Conservation (phyloP, 228 moss, liverwort and hornwort genomes). For the Sphagnum fallax region DNA sequence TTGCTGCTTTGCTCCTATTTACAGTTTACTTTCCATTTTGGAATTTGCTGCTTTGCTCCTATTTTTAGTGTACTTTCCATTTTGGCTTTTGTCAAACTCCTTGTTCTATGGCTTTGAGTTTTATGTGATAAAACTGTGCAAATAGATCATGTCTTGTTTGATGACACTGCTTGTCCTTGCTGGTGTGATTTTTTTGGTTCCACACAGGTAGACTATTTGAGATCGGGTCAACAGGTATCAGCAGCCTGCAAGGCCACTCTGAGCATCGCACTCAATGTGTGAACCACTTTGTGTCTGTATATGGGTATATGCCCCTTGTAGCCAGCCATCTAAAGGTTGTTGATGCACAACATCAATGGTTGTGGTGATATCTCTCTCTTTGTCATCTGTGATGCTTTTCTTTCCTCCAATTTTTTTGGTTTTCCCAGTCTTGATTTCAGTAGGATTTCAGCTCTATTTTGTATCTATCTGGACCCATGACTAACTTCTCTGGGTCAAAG, state of each 20-base stretch:
- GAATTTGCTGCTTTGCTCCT: conserved; percentile 1
- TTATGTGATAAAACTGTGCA: too few relatives aligned
- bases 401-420: too few relatives aligned
- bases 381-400: neutral
- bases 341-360: conserved; percentile 72
- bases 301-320: conserved; percentile 80
- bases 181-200: neutral
- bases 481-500: too few relatives aligned
- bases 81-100: conserved; percentile 6
- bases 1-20: neutral
- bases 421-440: too few relatives aligned
- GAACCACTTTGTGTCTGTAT: conserved; percentile 73
- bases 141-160: too few relatives aligned
- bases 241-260: conserved; percentile 86
- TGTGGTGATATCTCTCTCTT: conserved; percentile 55
- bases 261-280: conserved; percentile 72
- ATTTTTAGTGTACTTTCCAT: neutral
- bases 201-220: conserved; percentile 61
- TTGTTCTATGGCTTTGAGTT: too few relatives aligned
- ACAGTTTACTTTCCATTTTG: neutral
- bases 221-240: conserved; percentile 95
- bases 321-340: conserved; percentile 68
- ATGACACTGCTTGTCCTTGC: too few relatives aligned
- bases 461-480: too few relatives aligned
- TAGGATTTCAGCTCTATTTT: too few relatives aligned